Evolutionary conservation across 768 basidiomycete genomes (phyloP), one percentile per base, ranked within the genome.

Genomic region (Mycena leptocephala): DNA sequence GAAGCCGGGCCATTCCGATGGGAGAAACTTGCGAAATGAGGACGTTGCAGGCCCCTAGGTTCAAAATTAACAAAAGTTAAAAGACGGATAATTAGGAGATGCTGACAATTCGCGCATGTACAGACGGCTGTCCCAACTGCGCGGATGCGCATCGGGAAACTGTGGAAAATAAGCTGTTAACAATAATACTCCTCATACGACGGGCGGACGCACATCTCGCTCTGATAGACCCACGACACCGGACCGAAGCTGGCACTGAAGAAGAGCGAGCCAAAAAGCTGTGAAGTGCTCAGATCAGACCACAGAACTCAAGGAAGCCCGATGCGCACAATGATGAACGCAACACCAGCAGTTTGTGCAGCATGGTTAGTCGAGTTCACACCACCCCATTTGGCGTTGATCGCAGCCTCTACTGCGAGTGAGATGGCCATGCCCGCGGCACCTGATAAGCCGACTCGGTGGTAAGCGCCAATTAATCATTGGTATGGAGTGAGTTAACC

Each of bases 381-480:
- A 39, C 91, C 91, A 74, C 92, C 92, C 61, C 91, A 87, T 82
- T 87, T 88, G 65, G 92, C 88, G 84, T 88, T 92, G 84, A 90
- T 87, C 61, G 88, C 88, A 88, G 92, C 90, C 70, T 88, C 77
- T 2, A 86, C 80, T 10, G 89, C 85, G 43, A 89, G 89, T 58
- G 81, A 83, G 70, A 92, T 83, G 0, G 92, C 81, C 82, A 92
- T 89, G 2, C 77, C 77, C 18, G 75, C 18, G 3, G 77, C 73
- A 13, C 76, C 76, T 77, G 30, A 14, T 5, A 64, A 22, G 28
- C 24, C 8, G 20, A 62, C 4, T 67, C 28, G 55, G 39, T 5
- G n/a, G n/a, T n/a, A 9, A 8, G 1, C 18, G 18, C 14, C 33
- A 16, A 3, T 2, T 6, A 16, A 7, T 11, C 1, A 33, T 58